Evolutionary conservation across 371 early-diverging fungal species (phyloP).

Genomic region (Blastocladiella emersonii): DNA sequence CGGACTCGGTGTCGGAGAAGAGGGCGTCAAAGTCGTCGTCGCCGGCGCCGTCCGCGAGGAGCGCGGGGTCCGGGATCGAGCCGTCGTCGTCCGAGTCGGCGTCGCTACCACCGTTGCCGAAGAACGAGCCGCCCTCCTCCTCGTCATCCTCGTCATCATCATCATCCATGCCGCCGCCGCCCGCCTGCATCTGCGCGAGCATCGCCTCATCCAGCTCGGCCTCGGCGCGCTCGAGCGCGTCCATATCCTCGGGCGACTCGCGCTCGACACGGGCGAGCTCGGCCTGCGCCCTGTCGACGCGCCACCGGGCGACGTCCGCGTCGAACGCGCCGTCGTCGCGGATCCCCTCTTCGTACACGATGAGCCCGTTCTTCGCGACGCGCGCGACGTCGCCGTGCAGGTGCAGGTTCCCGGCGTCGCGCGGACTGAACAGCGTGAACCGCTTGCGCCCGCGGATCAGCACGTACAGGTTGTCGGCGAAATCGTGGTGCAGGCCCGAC

Average conservation of each 20-base stretch:
- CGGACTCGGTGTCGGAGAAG: neutral
- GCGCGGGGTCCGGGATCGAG: too few species aligned
- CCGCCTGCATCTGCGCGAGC: neutral
- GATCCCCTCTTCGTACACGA: slow-evolving; percentile 11
- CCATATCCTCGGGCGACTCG: neutral
- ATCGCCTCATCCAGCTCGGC: slow-evolving; percentile 2
- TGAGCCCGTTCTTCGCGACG: slow-evolving; percentile 24
- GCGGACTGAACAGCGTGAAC: slow-evolving; percentile 25
- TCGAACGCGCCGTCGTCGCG: slow-evolving; percentile 22
- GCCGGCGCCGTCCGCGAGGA: too few species aligned
- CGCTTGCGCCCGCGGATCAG: slow-evolving; percentile 21
- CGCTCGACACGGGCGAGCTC: neutral
- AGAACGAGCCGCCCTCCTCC: slow-evolving; percentile 1
- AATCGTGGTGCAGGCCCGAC: slow-evolving; percentile 36
- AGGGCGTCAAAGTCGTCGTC: too few species aligned
- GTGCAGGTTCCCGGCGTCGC: slow-evolving; percentile 19
- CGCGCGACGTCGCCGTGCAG: slow-evolving; percentile 14
- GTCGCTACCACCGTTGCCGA: neutral
- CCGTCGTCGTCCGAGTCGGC: neutral
- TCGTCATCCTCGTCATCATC: slow-evolving; percentile 1
- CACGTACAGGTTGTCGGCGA: slow-evolving; percentile 33
- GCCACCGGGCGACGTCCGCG: slow-evolving; percentile 20
- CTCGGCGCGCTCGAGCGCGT: slow-evolving; percentile 2
- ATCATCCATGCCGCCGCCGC: slow-evolving; percentile 5
- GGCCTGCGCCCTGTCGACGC: slow-evolving; percentile 10